Percentiles rank a stretch among this genome's conserved stretches.
These are phyloP conservation scores for Chlorella variabilis DNA, from an alignment of 163 green algal genomes.

Conservation along the genomic window DNA sequence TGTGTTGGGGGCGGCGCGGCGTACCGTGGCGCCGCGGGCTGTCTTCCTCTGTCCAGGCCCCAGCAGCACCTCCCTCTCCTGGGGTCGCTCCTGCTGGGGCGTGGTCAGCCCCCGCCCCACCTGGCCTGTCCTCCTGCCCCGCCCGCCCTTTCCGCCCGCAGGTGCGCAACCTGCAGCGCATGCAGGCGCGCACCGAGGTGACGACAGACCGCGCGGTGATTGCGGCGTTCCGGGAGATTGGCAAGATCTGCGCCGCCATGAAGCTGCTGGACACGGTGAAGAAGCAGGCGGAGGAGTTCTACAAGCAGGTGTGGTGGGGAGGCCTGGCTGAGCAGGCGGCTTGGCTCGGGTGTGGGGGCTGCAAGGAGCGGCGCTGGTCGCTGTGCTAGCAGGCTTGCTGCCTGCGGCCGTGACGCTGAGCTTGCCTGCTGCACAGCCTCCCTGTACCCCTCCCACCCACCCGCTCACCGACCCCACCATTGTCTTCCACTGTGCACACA, in stretches of 20 bases:
- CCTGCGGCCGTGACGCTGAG: too few relatives aligned
- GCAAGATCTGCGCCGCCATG: conserved; percentile 73
- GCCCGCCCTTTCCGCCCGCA: neutral
- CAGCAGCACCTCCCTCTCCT: too few relatives aligned
- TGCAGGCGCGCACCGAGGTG: conserved; percentile 43
- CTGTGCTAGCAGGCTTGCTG: too few relatives aligned
- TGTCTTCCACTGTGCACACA: neutral
- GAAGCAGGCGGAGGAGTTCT: conserved; percentile 87
- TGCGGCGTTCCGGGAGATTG: conserved; percentile 78
- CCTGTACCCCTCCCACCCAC: too few relatives aligned
- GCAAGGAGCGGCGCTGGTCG: too few relatives aligned
- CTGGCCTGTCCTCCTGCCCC: neutral
- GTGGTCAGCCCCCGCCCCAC: too few relatives aligned
- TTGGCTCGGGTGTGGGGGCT: neutral
- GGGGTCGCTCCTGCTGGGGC: too few relatives aligned
- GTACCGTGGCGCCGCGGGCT: too few relatives aligned
- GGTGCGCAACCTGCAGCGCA: conserved; percentile 38
- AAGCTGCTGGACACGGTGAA: conserved; percentile 69
- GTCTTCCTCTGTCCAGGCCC: too few relatives aligned
- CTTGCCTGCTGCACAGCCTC: too few relatives aligned
- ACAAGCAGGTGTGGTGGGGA: conserved; percentile 71
- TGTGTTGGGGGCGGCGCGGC: too few relatives aligned
- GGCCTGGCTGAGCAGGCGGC: neutral
- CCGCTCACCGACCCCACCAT: too few relatives aligned
- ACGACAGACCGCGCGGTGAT: conserved; percentile 79